These are phyloP conservation scores for Litchi chinensis DNA, from an alignment of 345 rosid genomes.

Conservation along the genomic window DNA sequence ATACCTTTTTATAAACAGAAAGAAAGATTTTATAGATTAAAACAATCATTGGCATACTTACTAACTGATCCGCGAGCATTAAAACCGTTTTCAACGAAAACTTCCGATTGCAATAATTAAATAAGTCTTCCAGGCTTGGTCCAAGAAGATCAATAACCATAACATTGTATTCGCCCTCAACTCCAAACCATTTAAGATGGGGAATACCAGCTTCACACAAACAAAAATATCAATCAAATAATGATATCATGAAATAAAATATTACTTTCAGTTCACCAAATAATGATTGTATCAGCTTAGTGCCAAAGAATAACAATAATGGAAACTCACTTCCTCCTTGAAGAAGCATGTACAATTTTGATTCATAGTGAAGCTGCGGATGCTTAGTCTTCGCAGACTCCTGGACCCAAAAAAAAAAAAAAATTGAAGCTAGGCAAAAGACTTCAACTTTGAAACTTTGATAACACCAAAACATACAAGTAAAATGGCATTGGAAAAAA, in stretches of 20 bases:
- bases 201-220: slow-evolving; percentile 73
- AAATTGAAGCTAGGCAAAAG: neutral
- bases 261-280: slow-evolving; percentile 1
- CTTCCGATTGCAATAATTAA: slow-evolving; percentile 84
- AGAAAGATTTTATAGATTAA: neutral
- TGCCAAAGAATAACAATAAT: neutral
- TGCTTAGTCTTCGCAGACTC: slow-evolving; percentile 90
- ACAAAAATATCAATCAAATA: slow-evolving; percentile 19
- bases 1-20: slow-evolving; percentile 20
- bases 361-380: slow-evolving; percentile 90
- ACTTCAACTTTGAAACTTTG: neutral
- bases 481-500: neutral
- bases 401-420: slow-evolving; percentile 30
- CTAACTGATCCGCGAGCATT: slow-evolving; percentile 94
- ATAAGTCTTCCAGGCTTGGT: slow-evolving; percentile 88
- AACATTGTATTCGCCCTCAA: slow-evolving; percentile 76
- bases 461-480: slow-evolving; percentile 1
- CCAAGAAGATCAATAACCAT: slow-evolving; percentile 97
- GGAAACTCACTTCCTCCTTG: slow-evolving; percentile 86
- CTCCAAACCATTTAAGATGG: slow-evolving; percentile 90
- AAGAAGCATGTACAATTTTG: slow-evolving; percentile 84
- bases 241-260: neutral
- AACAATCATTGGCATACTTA: slow-evolving; percentile 35
- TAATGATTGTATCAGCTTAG: neutral
- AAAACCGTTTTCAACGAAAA: slow-evolving; percentile 79